Conservation (phyloP, 805 yeast genomes). For the Martiniozyma abietophila region DNA sequence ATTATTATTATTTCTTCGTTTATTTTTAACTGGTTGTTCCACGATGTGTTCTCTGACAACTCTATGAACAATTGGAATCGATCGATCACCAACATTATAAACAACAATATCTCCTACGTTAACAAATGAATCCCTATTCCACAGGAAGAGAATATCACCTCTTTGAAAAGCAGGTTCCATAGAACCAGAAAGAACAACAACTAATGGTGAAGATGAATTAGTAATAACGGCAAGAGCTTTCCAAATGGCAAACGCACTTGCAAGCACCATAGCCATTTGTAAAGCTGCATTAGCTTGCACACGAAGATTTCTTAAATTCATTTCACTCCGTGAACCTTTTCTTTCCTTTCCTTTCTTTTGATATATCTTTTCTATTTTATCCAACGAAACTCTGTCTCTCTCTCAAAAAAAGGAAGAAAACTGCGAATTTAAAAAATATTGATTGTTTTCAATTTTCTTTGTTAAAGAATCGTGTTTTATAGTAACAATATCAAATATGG, state of each 20-base stretch:
- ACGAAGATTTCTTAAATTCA: constrained; percentile 24
- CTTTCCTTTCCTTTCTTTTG: no score
- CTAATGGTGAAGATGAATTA: constrained; percentile 86
- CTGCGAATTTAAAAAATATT: no score
- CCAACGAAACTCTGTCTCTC: no score
- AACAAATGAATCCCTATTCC: constrained; percentile 67
- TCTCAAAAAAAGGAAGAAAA: no score
- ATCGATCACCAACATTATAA: constrained; percentile 68
- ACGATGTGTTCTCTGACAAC: constrained; percentile 76
- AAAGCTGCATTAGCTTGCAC: constrained; percentile 37
- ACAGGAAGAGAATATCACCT: constrained; percentile 85
- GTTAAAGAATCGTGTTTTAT: no score
- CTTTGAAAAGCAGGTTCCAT: constrained; percentile 99
- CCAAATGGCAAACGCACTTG: constrained; percentile 92
- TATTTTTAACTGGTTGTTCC: constrained; percentile 14
- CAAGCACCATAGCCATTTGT: constrained; percentile 65
- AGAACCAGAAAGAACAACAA: constrained; percentile 94
- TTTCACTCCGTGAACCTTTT: no score
- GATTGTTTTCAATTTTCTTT: no score
- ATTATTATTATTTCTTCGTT: constrained; percentile 12
- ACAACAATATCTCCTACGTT: constrained; percentile 92
- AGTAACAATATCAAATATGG: no score
- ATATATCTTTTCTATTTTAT: no score
- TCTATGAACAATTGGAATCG: constrained; percentile 95
- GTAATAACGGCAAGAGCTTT: constrained; percentile 67